phyloP scores from a whole-genome alignment of 2,329 filamentous ascomycete species.

The Venturia carpophila region DNA sequence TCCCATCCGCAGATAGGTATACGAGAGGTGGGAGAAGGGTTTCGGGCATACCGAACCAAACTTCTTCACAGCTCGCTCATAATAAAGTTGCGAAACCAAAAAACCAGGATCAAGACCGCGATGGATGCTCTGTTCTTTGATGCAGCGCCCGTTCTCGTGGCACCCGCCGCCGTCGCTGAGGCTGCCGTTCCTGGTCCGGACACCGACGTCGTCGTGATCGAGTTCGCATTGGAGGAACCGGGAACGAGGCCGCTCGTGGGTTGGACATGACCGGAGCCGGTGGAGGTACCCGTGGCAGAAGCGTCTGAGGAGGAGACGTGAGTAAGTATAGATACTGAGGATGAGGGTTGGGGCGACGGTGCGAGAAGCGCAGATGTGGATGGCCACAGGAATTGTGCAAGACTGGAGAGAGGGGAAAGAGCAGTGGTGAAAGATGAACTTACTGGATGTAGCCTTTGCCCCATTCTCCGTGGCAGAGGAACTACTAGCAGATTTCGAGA shows the following conservation, averaged over 20 bases:
- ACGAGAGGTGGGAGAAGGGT: too few relatives aligned
- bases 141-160: neutral
- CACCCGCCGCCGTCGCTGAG: neutral
- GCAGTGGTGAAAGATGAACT: neutral
- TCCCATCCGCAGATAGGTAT: neutral
- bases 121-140: neutral
- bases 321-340: neutral
- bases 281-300: neutral
- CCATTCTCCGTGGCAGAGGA: neutral
- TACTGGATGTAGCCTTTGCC: neutral
- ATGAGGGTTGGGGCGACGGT: neutral
- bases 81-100: neutral
- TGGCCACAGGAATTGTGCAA: neutral
- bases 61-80: neutral
- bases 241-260: neutral
- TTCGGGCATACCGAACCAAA: neutral
- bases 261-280: neutral
- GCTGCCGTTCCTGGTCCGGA: neutral
- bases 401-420: neutral
- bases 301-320: neutral
- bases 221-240: neutral
- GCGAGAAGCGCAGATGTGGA: neutral
- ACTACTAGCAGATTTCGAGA: neutral
- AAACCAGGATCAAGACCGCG: neutral
- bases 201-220: neutral